Base-by-base conservation (phyloP, 2,329 filamentous ascomycete genomes). In the Fusarium scirpi region DNA sequence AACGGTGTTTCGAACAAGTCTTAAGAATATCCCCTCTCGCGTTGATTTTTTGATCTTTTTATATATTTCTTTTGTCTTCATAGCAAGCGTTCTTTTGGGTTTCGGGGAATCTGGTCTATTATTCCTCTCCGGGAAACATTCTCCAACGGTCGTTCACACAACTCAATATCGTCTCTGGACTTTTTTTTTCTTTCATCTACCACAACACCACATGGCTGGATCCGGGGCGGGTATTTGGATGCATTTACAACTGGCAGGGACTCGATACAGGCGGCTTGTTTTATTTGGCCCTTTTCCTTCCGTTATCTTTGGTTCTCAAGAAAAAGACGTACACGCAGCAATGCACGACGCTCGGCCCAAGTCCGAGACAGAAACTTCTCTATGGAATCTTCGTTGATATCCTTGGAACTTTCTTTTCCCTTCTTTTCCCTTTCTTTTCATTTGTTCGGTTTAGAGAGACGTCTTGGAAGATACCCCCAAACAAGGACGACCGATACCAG, bases 261-360 rank as follows among this genome's bases (percentile, higher is more conserved):
- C 78, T 80, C 79, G 76, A 83, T 82, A 83, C 80, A 81, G 80
- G 82, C 81, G 82, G 82, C 80, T 81, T 81, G 81, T 80, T 76
- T 79, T 74, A 73, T 73, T 67, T 68, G 71, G 70, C 53, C 59
- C 75, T 77, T 76, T 79, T 71, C 61, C 72, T 75, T 73, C 72
- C 72, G 59, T 69, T 59, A 69, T 62, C 70, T 76, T 73, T 72
- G 74, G 76, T 72, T 69, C 71, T 78, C 78, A 80, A 85, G 82
- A 84, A 80, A 70, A 87, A 87, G 85, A 88, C 82, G 83, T 86
- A 85, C 77, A 86, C 83, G 87, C 87, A 89, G 87, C 87, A 87
- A 89, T 89, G 87, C 87, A 87, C 82, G 80, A 80, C 76, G 79
- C 81, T 84, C 82, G 84, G 83, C 81, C 43, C 75, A 72, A 80